Conservation (phyloP, 495 filamentous ascomycete genomes). For the Penicillium steckii region DNA sequence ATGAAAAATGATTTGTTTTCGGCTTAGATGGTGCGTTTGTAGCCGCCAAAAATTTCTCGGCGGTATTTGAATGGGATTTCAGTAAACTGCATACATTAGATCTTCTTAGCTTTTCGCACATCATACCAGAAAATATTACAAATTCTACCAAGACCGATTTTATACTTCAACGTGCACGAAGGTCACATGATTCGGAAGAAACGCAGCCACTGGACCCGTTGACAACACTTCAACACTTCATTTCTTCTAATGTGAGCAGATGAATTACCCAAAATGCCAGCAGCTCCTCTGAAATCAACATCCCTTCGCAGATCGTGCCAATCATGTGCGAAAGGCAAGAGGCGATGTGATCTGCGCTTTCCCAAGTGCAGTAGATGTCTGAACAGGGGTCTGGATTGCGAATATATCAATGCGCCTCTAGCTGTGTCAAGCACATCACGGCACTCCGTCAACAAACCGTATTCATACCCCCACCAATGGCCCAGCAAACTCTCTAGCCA, state of each 20-base stretch:
- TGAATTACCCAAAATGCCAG: conserved; percentile 1
- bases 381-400: conserved; percentile 31
- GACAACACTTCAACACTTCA: not conserved
- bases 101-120: too few relatives aligned
- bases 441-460: not conserved
- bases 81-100: too few relatives aligned
- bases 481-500: not conserved
- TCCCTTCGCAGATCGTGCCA: conserved; percentile 39
- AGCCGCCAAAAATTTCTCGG: too few relatives aligned
- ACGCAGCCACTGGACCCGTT: not conserved
- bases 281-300: not conserved
- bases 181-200: not conserved
- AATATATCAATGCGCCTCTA: conserved; percentile 33
- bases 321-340: conserved; percentile 41
- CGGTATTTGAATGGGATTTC: too few relatives aligned
- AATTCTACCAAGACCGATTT: too few relatives aligned
- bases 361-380: conserved; percentile 40
- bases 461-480: not conserved
- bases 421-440: conserved; percentile 2
- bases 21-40: too few relatives aligned
- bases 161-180: too few relatives aligned
- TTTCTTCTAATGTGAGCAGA: not conserved
- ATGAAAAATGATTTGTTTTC: too few relatives aligned
- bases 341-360: conserved; percentile 42
- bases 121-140: too few relatives aligned